Evolutionary conservation across 352 stramenopile genomes (phyloP).

Genomic region (Phytophthora europaea): DNA sequence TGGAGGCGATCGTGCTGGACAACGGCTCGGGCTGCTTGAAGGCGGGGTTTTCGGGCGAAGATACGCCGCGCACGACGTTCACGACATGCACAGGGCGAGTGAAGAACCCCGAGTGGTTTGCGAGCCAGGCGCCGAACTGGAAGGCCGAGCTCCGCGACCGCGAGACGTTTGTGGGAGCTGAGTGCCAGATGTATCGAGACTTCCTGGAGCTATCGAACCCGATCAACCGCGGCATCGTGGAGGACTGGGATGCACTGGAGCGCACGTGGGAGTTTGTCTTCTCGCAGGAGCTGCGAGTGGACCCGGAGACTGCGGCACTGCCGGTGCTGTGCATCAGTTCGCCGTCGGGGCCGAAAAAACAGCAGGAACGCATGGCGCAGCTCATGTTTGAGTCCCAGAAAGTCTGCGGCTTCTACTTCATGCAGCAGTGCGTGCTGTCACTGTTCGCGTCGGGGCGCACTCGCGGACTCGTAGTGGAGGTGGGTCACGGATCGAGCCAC

Average conservation of each 20-base stretch:
- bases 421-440: conserved; percentile 87
- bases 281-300: conserved; percentile 76
- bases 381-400: conserved; percentile 91
- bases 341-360: conserved; percentile 60
- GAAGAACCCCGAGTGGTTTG: conserved; percentile 88
- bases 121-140: conserved; percentile 61
- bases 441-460: conserved; percentile 91
- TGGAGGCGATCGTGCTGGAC: conserved; percentile 89
- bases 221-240: conserved; percentile 80
- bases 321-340: conserved; percentile 80
- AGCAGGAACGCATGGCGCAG: conserved; percentile 85
- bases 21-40: conserved; percentile 88
- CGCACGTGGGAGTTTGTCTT: conserved; percentile 90
- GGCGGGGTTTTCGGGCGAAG: conserved; percentile 87
- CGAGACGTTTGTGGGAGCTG: conserved; percentile 72
- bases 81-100: conserved; percentile 67
- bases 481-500: conserved; percentile 87
- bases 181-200: conserved; percentile 77
- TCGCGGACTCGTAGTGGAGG: conserved; percentile 87
- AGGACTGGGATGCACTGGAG: conserved; percentile 90
- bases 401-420: conserved; percentile 85
- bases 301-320: conserved; percentile 76
- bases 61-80: conserved; percentile 83
- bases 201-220: conserved; percentile 77
- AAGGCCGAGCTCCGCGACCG: conserved; percentile 78